phyloP scores from a whole-genome alignment of 2,329 filamentous ascomycete genomes.

The Ophiocordyceps camponoti-floridani region DNA sequence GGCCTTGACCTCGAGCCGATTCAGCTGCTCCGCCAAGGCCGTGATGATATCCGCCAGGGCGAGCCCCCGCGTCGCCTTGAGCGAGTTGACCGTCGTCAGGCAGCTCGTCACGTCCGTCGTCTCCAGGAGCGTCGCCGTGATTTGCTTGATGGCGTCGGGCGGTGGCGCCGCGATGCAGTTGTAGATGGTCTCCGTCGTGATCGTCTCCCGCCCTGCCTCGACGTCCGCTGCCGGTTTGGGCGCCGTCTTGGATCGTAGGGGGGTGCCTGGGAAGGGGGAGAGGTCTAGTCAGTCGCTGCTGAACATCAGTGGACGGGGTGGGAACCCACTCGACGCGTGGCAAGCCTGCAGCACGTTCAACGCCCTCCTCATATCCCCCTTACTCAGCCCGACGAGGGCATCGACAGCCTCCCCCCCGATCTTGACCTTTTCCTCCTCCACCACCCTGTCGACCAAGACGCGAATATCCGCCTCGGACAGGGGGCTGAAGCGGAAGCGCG shows the following conservation, averaged over 20 bases:
- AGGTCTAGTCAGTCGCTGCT: not conserved
- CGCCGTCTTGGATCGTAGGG: slow-evolving; percentile 40
- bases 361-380: slow-evolving; percentile 89
- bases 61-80: slow-evolving; percentile 73
- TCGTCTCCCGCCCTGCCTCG: slow-evolving; percentile 53
- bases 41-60: slow-evolving; percentile 90
- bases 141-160: slow-evolving; percentile 70
- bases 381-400: slow-evolving; percentile 70
- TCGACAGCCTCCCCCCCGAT: slow-evolving; percentile 69
- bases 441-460: slow-evolving; percentile 70
- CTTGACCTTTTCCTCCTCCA: slow-evolving; percentile 70
- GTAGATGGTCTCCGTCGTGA: slow-evolving; percentile 90
- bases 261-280: slow-evolving; percentile 37
- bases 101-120: slow-evolving; percentile 83
- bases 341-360: slow-evolving; percentile 94
- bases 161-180: slow-evolving; percentile 93
- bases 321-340: slow-evolving; percentile 63
- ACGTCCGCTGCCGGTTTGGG: slow-evolving; percentile 38
- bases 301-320: not conserved
- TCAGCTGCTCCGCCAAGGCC: slow-evolving; percentile 64
- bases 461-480: slow-evolving; percentile 79
- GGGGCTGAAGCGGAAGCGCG: slow-evolving; percentile 85
- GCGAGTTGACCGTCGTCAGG: slow-evolving; percentile 67
- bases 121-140: slow-evolving; percentile 64
- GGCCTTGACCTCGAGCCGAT: slow-evolving; percentile 64